Percentiles rank a stretch among this genome's conserved stretches.
phyloP scores from a whole-genome alignment of 2,329 filamentous ascomycete species.

The Myriangium duriaei region DNA sequence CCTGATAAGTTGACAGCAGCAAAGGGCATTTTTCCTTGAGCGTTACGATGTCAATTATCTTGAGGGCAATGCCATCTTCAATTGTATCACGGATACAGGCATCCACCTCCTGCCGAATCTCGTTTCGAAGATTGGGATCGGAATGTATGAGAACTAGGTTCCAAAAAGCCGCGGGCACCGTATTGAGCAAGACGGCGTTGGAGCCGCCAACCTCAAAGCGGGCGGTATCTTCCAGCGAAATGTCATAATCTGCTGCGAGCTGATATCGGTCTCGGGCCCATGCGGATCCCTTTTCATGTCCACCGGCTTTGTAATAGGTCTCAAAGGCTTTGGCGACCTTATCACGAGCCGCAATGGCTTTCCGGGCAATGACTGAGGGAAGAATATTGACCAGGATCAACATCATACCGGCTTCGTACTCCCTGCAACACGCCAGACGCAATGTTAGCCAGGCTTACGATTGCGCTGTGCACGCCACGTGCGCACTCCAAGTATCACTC shows the following conservation, averaged over 20 bases:
- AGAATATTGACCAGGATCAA: conserved; percentile 15
- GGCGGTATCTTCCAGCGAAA: conserved; percentile 16
- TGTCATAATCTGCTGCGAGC: conserved; percentile 9
- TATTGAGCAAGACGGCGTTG: conserved; percentile 28
- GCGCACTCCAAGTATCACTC: not conserved
- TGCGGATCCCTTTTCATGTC: conserved; percentile 15
- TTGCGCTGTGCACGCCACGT: too few relatives aligned
- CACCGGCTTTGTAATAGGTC: conserved; percentile 19
- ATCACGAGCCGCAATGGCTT: conserved; percentile 26
- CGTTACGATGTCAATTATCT: conserved; percentile 25
- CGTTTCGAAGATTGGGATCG: conserved; percentile 25
- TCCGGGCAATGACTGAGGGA: conserved; percentile 27
- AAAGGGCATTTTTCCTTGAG: conserved; percentile 31
- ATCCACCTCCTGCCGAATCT: conserved; percentile 30
- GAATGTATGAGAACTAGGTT: conserved; percentile 32
- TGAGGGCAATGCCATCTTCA: conserved; percentile 10
- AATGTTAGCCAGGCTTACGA: not conserved
- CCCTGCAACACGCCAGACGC: not conserved
- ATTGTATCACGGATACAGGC: not conserved
- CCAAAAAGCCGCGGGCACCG: conserved; percentile 35
- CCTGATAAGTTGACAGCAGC: conserved; percentile 34
- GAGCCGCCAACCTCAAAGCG: conserved; percentile 19
- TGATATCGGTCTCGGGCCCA: conserved; percentile 18
- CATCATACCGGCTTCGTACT: not conserved
- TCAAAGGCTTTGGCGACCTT: conserved; percentile 18